Conservation (phyloP, 2,329 filamentous ascomycete genomes). For the Ophidiomyces ophidiicola region DNA sequence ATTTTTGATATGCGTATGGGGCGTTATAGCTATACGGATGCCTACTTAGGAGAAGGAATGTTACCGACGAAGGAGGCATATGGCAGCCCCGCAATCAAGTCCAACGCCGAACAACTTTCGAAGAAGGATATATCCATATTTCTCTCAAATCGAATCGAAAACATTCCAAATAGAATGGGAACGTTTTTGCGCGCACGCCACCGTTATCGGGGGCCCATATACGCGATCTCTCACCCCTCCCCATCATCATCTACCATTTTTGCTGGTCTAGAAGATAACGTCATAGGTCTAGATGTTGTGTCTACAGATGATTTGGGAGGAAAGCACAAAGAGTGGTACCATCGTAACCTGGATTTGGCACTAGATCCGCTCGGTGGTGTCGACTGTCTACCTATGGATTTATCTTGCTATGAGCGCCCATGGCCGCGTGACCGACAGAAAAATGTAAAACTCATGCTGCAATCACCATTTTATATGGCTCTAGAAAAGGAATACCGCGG, state of each 20-base stretch:
- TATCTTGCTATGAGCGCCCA: slow-evolving; percentile 36
- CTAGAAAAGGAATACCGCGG: slow-evolving; percentile 16
- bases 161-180: slow-evolving; percentile 7
- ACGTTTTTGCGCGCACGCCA: slow-evolving; percentile 15
- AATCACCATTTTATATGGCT: slow-evolving; percentile 22
- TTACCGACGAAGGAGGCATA: neutral
- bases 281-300: slow-evolving; percentile 34
- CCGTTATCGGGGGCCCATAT: slow-evolving; percentile 35
- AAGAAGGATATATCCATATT: slow-evolving; percentile 34
- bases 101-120: slow-evolving; percentile 3
- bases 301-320: slow-evolving; percentile 33
- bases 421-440: slow-evolving; percentile 23
- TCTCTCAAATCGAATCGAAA: slow-evolving; percentile 24
- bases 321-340: slow-evolving; percentile 24
- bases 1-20: slow-evolving; percentile 47
- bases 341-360: slow-evolving; percentile 21
- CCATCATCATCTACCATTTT: slow-evolving; percentile 36
- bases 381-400: slow-evolving; percentile 22
- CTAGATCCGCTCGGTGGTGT: slow-evolving; percentile 18
- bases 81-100: neutral
- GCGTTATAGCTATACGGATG: slow-evolving; percentile 18
- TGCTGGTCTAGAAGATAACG: slow-evolving; percentile 32
- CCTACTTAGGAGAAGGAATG: neutral
- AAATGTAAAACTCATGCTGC: slow-evolving; percentile 26
- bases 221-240: slow-evolving; percentile 35